Percentiles rank a stretch among this genome's conserved stretches.
These are phyloP conservation scores for Spergularia marina DNA, from an alignment of 148 eudicot genomes.

Conservation along the genomic window DNA sequence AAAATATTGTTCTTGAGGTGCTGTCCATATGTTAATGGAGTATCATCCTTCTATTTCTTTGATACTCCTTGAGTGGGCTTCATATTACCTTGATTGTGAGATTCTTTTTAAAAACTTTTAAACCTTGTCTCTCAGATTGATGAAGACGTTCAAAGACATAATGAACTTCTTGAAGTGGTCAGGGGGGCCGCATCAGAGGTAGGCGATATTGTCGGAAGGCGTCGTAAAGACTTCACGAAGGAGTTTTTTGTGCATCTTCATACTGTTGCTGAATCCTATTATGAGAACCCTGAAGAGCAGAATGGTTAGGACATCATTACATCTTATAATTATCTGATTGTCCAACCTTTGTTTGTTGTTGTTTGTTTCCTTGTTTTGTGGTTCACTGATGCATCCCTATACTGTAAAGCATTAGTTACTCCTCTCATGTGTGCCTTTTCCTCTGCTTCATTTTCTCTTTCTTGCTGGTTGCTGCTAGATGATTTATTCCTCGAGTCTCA, in stretches of 20 bases:
- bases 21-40: no score
- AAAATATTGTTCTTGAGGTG: not conserved
- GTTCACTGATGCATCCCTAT: slow-evolving; percentile 1
- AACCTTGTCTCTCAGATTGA: slow-evolving; percentile 55
- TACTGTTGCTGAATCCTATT: slow-evolving; percentile 75
- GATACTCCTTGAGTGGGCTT: not conserved
- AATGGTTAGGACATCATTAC: slow-evolving; percentile 48
- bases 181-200: slow-evolving; percentile 55
- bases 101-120: not conserved
- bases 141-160: slow-evolving; percentile 77
- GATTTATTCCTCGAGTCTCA: not conserved
- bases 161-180: slow-evolving; percentile 70
- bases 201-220: slow-evolving; percentile 65
- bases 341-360: slow-evolving; percentile 2
- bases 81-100: not conserved
- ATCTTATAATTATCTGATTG: not conserved
- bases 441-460: not conserved
- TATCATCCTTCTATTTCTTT: not conserved
- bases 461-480: not conserved
- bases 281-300: slow-evolving; percentile 70
- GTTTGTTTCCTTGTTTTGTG: not conserved
- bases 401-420: not conserved
- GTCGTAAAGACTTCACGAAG: slow-evolving; percentile 92
- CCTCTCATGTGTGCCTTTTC: not conserved
- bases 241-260: slow-evolving; percentile 83